phyloP scores from a whole-genome alignment of 1,139 yeast species.

The Diutina pseudorugosa region DNA sequence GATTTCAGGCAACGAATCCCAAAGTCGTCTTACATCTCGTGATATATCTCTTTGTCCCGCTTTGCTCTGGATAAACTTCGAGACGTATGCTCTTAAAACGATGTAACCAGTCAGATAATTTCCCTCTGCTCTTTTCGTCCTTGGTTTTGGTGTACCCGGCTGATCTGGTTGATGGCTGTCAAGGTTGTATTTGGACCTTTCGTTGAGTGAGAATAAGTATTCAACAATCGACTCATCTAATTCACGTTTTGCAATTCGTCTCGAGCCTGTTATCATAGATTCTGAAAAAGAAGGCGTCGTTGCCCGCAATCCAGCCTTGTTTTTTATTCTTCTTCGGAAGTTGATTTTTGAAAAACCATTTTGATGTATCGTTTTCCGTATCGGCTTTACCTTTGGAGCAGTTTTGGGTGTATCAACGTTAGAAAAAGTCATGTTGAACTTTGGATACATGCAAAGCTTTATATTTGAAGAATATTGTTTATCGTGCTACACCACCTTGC shows the following conservation, averaged over 20 bases:
- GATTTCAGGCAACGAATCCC: neutral
- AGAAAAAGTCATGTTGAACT: neutral
- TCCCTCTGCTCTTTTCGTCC: neutral
- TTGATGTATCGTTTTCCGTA: neutral
- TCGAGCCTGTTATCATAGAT: neutral
- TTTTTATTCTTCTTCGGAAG: neutral
- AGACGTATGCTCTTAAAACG: neutral
- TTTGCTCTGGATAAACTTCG: neutral
- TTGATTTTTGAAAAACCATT: neutral
- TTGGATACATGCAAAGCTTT: neutral
- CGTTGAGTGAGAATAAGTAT: neutral
- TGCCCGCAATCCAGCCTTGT: neutral
- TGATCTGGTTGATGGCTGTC: neutral
- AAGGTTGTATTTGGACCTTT: neutral
- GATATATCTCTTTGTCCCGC: neutral
- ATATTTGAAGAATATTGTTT: too few relatives aligned
- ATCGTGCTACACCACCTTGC: neutral
- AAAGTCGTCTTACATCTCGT: neutral
- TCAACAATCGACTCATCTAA: neutral
- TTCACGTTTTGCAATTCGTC: neutral
- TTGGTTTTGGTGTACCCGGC: neutral
- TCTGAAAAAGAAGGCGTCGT: neutral
- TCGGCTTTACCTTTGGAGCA: neutral
- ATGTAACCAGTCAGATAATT: neutral
- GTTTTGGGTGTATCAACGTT: neutral